phyloP scores from a whole-genome alignment of 495 filamentous ascomycete genomes.

The Aspergillus ellipticus region DNA sequence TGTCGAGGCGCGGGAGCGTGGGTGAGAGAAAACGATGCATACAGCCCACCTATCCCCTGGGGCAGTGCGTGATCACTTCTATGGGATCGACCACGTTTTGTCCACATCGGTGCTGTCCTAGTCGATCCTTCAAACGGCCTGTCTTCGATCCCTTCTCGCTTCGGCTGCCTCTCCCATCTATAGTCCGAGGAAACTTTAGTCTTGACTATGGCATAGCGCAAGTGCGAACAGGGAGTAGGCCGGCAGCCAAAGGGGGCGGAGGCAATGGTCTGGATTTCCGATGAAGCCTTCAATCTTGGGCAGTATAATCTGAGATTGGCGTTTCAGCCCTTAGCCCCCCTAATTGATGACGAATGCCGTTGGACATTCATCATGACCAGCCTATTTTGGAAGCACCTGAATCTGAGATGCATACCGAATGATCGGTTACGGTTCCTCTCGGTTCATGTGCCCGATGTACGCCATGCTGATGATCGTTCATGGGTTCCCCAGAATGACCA shows the following conservation, averaged over 20 bases:
- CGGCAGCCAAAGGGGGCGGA: not conserved
- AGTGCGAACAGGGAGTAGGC: slow-evolving; percentile 6
- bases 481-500: slow-evolving; percentile 18
- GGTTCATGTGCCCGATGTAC: slow-evolving; percentile 17
- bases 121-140: slow-evolving; percentile 18
- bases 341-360: slow-evolving; percentile 10
- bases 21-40: slow-evolving; percentile 1
- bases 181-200: not conserved
- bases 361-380: not conserved
- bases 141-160: slow-evolving; percentile 7
- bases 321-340: slow-evolving; percentile 21
- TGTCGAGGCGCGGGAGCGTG: slow-evolving; percentile 1
- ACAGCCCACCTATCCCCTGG: slow-evolving; percentile 11
- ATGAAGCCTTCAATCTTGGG: slow-evolving; percentile 15
- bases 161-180: not conserved
- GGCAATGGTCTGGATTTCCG: slow-evolving; percentile 16
- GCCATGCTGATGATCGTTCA: slow-evolving; percentile 11
- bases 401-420: slow-evolving; percentile 15
- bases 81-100: slow-evolving; percentile 39
- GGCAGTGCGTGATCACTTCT: slow-evolving; percentile 22
- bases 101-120: slow-evolving; percentile 27
- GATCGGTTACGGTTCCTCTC: slow-evolving; percentile 11
- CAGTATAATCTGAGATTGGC: slow-evolving; percentile 4
- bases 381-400: slow-evolving; percentile 2
- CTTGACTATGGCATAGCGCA: slow-evolving; percentile 9